Base-by-base conservation (phyloP, 169 alveolate species). In the Amoebophrya sp. region DNA sequence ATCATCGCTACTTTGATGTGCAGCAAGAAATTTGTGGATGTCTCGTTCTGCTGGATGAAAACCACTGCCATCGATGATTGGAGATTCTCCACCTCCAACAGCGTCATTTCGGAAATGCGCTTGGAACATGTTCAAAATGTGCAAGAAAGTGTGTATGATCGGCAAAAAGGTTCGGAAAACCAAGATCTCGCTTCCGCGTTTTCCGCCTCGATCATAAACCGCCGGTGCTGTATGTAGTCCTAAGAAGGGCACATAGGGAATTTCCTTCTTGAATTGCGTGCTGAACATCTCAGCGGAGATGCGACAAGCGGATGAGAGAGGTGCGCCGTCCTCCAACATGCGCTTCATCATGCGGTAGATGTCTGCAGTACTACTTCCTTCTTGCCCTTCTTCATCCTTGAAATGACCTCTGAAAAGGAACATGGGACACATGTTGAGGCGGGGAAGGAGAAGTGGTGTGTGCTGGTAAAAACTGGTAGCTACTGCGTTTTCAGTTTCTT, bases 171-270 rank as follows among this genome's bases (percentile, higher is more conserved):
- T 65, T 29, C 83, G 83, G 83, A 65, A 65, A 10, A 65, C 83
- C 83, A 65, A 36, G 1, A 65, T 65, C 33, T 65, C 83, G 3
- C n/a, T 26, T 36, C 26, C 83, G 39, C n/a, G 12, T 26, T 65
- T 26, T 36, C 26, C 83, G 39, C n/a, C 2, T 26, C 12, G 3
- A 29, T 6, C 38, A 26, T 26, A 65, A 29, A 12, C 33, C 83
- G 83, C 83, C 38, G 83, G 83, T 10, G 3, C 2, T 36, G 83
- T 65, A 36, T 65, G 83, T 36, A 65, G 83, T 10, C 83, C 83
- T 6, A 65, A 36, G n/a, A 65, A 65, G 39, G 83, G 83, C 83
- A 65, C 83, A 36, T 65, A 65, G 83, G 83, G 83, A 36, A 65
- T 65, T 26, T 65, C 83, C 83, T 65, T 65, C 38, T 36, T 29